A percentile compares a stretch with the other conserved stretches of the same genome.
Conservation (phyloP, 2,329 filamentous ascomycete species). For the Botrytis deweyae region DNA sequence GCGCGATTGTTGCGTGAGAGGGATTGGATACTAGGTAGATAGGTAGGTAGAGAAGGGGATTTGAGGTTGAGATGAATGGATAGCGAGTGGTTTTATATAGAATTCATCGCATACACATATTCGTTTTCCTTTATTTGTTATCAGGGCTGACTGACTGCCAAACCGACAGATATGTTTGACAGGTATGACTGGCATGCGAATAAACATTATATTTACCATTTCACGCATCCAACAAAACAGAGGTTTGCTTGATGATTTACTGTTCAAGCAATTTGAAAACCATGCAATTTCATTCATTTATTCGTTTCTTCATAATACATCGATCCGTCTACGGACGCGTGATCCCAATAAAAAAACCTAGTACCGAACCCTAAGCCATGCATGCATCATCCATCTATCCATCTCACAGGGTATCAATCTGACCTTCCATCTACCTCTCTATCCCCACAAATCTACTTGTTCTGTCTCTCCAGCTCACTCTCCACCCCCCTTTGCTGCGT, state of each 20-base stretch:
- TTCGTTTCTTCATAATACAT: not conserved
- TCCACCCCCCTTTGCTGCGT: slow-evolving; percentile 80
- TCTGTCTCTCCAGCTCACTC: slow-evolving; percentile 70
- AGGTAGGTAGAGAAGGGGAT: no score
- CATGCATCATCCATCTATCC: not conserved
- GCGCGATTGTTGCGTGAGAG: no score
- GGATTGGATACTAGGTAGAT: no score
- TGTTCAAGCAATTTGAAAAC: not conserved
- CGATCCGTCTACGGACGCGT: not conserved
- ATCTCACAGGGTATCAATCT: not conserved
- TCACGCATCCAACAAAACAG: not conserved
- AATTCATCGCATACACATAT: not conserved
- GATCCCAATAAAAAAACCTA: not conserved
- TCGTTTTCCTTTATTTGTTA: not conserved
- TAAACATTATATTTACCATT: no score
- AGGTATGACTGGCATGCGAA: not conserved
- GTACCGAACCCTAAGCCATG: not conserved
- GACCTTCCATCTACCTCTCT: not conserved
- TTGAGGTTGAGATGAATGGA: not conserved
- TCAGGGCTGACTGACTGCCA: not conserved
- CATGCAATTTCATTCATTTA: not conserved
- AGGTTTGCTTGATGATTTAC: not conserved
- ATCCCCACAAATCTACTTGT: slow-evolving; percentile 15
- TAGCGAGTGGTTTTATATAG: not conserved
- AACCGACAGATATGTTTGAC: not conserved